Evolutionary conservation across 2,329 filamentous ascomycete genomes (phyloP), one percentile per base, ranked within the genome.

Genomic region (Sarocladium oryzae): DNA sequence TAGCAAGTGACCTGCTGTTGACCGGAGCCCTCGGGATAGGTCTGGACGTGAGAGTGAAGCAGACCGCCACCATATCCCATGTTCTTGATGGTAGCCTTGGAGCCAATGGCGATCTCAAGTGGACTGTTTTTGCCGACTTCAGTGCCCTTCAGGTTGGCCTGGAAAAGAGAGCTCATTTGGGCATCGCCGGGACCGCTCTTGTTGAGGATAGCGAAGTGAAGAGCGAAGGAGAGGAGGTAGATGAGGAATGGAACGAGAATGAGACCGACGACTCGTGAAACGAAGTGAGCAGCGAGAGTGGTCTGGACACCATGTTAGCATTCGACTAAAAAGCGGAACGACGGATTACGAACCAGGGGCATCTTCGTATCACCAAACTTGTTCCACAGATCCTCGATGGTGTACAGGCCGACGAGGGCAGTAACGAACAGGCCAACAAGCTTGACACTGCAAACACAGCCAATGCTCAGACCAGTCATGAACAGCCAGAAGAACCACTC

Each of bases 91-190:
- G 93, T 99, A 8, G 86, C 88, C 53, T 87, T 84, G 32, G 93
- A 99, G 23, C 95, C 93, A 56, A 87, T 77, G 4, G 90, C 92
- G 57, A 99, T 77, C 65, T 99, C 93, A 15, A 99, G 79, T 20
- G 95, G 93, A 63, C 91, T 96, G 67, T 96, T 87, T 68, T 89
- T 90, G 63, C 92, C 92, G 55, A 99, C 92, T 57, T 95, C 88
- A 10, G 92, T 97, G 23, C 93, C 93, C 61, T 83, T 85, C 33
- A 99, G 79, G 65, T 99, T 99, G 45, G 95, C 93, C 69, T 99
- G 93, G 80, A 99, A 99, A 49, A 99, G 82, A 23, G 93, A 99
- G 73, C 91, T 96, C 93, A 99, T 99, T 71, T 99, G 93, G n/a
- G 93, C 93, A 73, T 99, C 93, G 51, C 93, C 93, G 7, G 95